These are phyloP conservation scores for Chalciporus piperatoides DNA, from an alignment of 1,284 basidiomycete species.

Conservation along the genomic window DNA sequence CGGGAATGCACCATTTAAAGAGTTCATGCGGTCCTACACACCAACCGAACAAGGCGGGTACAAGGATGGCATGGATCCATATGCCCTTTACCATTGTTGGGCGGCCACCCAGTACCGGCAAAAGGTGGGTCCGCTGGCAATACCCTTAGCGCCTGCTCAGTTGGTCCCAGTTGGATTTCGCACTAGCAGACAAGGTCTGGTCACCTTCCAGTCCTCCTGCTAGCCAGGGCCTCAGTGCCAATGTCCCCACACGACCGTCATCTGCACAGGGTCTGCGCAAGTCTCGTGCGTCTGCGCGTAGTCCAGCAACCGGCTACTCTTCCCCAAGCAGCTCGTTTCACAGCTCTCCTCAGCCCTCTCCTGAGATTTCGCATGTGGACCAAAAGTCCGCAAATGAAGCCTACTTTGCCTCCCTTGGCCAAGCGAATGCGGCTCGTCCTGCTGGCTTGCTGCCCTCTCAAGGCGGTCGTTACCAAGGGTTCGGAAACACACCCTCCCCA, in stretches of 20 bases:
- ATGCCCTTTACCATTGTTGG: conserved; percentile 90
- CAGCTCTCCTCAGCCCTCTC: conserved; percentile 44
- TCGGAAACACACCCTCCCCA: conserved; percentile 69
- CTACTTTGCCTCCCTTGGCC: conserved; percentile 73
- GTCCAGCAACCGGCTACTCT: conserved; percentile 30
- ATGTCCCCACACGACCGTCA: conserved; percentile 50
- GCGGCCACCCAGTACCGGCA: conserved; percentile 88
- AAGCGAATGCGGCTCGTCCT: conserved; percentile 66
- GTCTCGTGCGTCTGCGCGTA: conserved; percentile 62
- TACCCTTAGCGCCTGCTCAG: conserved; percentile 7
- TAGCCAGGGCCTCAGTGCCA: conserved; percentile 30
- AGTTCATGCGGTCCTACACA: conserved; percentile 74
- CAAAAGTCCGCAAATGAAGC: conserved; percentile 74
- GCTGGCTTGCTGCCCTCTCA: conserved; percentile 77
- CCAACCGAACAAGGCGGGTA: conserved; percentile 74
- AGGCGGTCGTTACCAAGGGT: conserved; percentile 82
- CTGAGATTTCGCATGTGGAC: conserved; percentile 39
- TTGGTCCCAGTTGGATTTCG: conserved; percentile 58
- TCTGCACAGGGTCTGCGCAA: conserved; percentile 75
- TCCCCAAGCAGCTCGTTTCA: conserved; percentile 42
- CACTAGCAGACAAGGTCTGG: conserved; percentile 69
- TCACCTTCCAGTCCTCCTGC: conserved; percentile 62
- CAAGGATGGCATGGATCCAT: conserved; percentile 60
- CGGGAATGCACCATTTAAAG: conserved; percentile 77
- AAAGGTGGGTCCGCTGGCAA: conserved; percentile 52